Base-by-base conservation (phyloP, 1,284 basidiomycete genomes). In the Ustilago sp. region DNA sequence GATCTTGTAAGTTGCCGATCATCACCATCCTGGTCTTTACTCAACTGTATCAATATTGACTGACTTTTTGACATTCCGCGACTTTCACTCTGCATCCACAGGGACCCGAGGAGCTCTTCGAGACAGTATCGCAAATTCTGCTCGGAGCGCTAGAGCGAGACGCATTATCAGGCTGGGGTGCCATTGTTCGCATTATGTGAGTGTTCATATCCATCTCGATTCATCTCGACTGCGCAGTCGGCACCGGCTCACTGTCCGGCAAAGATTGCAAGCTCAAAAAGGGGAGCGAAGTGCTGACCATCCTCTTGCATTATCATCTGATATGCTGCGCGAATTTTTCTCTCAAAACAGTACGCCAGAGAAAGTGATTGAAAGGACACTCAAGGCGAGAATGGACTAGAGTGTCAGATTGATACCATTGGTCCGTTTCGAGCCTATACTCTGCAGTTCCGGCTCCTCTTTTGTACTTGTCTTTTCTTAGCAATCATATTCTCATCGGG, bases 91-190 rank as follows among this genome's bases (percentile, higher is more conserved):
- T 15, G 32, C 43, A 13, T 48, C 7, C 4, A 56, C 63, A 89
- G 88, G 94, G 92, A 85, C 91, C 95, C 13, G 97, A 99, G 86
- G 97, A 99, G 87, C 88, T 99, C 59, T 99, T 99, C 84, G 97
- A 99, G 89, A 99, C 97, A 12, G 95, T 98, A 83, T 94, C 94
- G 28, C 97, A 99, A 87, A 96, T 95, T 9, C 88, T 99, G 64
- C 88, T 99, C 83, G 98, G 96, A 82, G 94, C 95, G 9, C 92
- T 98, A 43, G 97, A 99, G 87, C 90, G 97, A 59, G 97, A 99
- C 87, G 95, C 97, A 17, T 93, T 92, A 86, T 97, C 94, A 63
- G 97, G 97, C 74, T 98, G 94, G 95, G 97, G 97, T 55, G 94
- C 92, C 39, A 88, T 97, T 53, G 96, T 99, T 57, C 93, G 98